Base-by-base conservation (phyloP, 108 stramenopile genomes). In the Cafeteria roenbergensis region DNA sequence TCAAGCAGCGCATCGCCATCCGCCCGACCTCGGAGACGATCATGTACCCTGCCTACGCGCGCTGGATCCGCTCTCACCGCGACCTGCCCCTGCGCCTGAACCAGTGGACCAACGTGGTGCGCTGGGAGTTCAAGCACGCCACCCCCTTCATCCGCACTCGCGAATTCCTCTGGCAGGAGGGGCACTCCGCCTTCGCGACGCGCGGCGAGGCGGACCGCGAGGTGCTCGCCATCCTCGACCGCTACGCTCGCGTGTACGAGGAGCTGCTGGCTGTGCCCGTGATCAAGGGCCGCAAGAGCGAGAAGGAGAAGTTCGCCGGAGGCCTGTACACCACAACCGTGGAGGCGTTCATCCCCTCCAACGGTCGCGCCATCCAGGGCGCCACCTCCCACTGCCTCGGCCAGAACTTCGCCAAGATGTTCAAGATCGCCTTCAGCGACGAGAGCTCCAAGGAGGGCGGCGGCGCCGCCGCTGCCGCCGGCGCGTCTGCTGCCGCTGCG, bases 121-220 rank as follows among this genome's bases (percentile, higher is more conserved):
- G 97, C 58, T 99, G 97, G 97, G 97, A 99, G 74, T 95, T 99
- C 74, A 97, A 97, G 78, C 78, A 94, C 73, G 92, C 98, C 26
- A 97, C 95, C 24, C 98, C 98, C 0, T 99, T 99, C 63, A 77
- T 99, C 34, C 78, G 98, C 55, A 76, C 90, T 28, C 79, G 94
- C 50, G 95, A 99, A 78, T 99, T 99, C 72, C 77, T 97, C 52
- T 97, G 98, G 98, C 95, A 97, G 75, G 95, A 99, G 78, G 98
- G 98, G 24, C 98, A 99, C 84, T 95, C 98, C 38, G 98, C 98
- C 28, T 94, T 96, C 80, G 84, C 91, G 21, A 84, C 84, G 33
- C 88, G 80, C 67, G 95, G 92, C 48, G 98, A 99, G 63, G 91
- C 98, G 14, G 80, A 96, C 71, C 71, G 75, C 54, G 95, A 92